Base-by-base conservation (phyloP, 352 stramenopile species). In the Globisporangium solare region DNA sequence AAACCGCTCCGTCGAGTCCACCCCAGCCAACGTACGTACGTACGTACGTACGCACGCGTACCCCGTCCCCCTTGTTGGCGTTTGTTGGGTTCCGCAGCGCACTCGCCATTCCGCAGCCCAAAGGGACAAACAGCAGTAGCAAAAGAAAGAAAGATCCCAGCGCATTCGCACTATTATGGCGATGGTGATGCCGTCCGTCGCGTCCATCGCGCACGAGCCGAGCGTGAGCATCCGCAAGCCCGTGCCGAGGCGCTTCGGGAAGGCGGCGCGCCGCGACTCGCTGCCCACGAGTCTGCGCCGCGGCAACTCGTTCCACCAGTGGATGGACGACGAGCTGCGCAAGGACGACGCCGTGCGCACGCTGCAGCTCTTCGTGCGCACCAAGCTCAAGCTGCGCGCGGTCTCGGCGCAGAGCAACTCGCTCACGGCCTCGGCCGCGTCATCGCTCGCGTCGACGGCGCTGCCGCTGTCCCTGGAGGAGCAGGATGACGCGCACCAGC, bases 401-500 rank as follows among this genome's bases (percentile, higher is more conserved):
- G 32, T 21, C 8, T 22, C 27, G 21, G 56, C 43, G 20, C 40
- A 48, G 27, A 58, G 57, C 37, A n/a, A 54, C n/a, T 22, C 47
- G 20, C 43, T 48, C 22, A 68, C 68, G 39, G 63, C 68, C n/a
- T 56, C 61, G 41, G 59, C 43, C 0, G 47, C 43, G 45, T 57
- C 37, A 22, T 65, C 17, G 13, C 27, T 48, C 8, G 31, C 43
- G 22, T 56, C 58, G 40, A 61, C 56, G 14, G 21, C 31, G 8
- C 27, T 35, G 27, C 27, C 62, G 20, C 64, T 55, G 14, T 54
- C 55, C 2, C 63, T 60, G 17, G 64, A 65, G 1, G 70, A 79
- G 42, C 60, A 79, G 8, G 70, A 86, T 31, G 60, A 70, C 13
- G 60, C 74, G 20, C 65, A 76, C 48, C 24, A 72, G 41, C 66